Evolutionary conservation across 1,139 yeast species (phyloP), one percentile per base, ranked within the genome.

Genomic region (Candida gigantensis): DNA sequence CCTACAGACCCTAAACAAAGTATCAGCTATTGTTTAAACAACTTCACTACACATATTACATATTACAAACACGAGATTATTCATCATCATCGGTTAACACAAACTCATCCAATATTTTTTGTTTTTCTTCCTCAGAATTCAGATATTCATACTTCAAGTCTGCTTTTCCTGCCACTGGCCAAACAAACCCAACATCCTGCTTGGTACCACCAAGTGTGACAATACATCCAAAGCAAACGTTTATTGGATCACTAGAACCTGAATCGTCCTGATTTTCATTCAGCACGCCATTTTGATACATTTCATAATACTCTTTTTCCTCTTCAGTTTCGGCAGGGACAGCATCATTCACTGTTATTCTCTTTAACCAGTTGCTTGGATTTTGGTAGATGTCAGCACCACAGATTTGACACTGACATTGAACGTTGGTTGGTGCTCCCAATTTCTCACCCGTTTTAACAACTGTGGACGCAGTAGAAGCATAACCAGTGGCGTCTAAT

Each of bases 401-500:
- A 56, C 90, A 84, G 1, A 81, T 51, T 26, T 62, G 60, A 57
- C 94, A 85, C 5, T 48, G 41, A 13, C 41, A 37, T 4, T 43
- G 50, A 3, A 39, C 18, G 2, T 44, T 40, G 4, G 40, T 49
- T 0, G 87, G 88, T 7, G 74, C 73, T 1, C 78, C 79, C 34
- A 92, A 63, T 57, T 92, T 90, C 35, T 81, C 82, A 8, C 95
- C 96, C 0, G 96, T 90, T 45, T 87, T 81, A 9, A 89, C 90
- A 13, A 92, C 97, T 0, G 98, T 90, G 0, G 97, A 84, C 2
- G 94, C 92, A 3, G 94, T 88, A 35, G 95, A 88, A 0, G 96
- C 88, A 52, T 89, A 90, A 6, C 85, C 95, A 7, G 77, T 68
- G 6, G 63, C 72, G 52, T 89, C 96, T 24, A 90, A 78, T 28